Base-by-base conservation (phyloP, 495 filamentous ascomycete genomes). In the Aspergillus affinis region DNA sequence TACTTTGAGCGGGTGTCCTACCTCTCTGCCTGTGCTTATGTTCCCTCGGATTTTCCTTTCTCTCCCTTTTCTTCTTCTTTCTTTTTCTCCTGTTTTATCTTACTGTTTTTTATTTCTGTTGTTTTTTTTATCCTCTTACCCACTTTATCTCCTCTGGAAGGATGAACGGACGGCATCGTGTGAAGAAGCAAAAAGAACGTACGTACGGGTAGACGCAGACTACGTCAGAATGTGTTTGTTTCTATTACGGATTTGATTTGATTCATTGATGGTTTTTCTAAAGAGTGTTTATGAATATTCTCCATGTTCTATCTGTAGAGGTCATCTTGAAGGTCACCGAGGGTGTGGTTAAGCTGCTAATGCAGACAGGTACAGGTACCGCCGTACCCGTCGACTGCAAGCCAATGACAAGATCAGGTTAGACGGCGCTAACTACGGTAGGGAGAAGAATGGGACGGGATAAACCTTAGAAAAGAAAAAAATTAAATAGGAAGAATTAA, bases 61-160 rank as follows among this genome's bases (percentile, higher is more conserved):
- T 59, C 19, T 55, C 20, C 18, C 46, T 54, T 51, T 17, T 32
- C 20, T 54, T 36, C 23, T 53, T 59, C 48, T n/a, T 61, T 12
- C 13, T 50, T 50, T 9, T 20, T 23, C 26, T 15, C 27, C 19
- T 53, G 8, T 62, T 8, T 29, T 51, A 29, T 53, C 56, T 52
- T 55, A 21, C 50, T 18, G 21, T 41, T 51, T 26, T 32, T 46
- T 49, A 20, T 29, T 20, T 21, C 18, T 17, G 4, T 10, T 48
- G 2, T 48, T 41, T 13, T 13, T 45, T 29, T 54, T 23, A 36
- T 29, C 8, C 55, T 19, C 52, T 62, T 55, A 48, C 52, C 51
- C 46, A 29, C 52, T 47, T 32, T 52, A 20, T 52, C 45, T 21
- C 53, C 55, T 52, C 44, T 51, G 45, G 46, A 36, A 58, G 48